These are phyloP conservation scores for Wickerhamiella azyma DNA, from an alignment of 805 yeast genomes.

Conservation along the genomic window DNA sequence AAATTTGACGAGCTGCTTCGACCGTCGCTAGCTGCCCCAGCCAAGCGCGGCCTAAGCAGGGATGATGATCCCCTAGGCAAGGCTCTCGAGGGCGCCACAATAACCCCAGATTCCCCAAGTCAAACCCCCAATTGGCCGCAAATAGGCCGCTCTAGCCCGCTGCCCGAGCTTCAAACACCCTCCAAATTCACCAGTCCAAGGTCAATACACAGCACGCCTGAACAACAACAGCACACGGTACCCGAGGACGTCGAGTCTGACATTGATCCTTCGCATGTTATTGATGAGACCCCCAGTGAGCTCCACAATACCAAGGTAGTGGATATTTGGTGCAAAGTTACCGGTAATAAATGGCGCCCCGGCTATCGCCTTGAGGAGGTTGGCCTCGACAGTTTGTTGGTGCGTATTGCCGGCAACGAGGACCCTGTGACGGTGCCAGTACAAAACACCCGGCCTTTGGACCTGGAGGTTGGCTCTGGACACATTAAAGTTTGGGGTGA, in stretches of 20 bases:
- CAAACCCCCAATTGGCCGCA: too few relatives aligned
- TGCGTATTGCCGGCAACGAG: conserved; percentile 1
- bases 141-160: too few relatives aligned
- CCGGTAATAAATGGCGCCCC: neutral
- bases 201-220: neutral
- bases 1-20: neutral
- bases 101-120: too few relatives aligned
- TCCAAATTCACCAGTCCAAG: neutral
- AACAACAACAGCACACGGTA: neutral
- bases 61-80: too few relatives aligned
- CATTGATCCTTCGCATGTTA: neutral
- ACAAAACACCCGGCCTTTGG: neutral
- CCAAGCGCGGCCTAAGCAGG: too few relatives aligned
- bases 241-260: too few relatives aligned
- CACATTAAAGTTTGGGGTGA: neutral
- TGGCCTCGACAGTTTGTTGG: neutral
- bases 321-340: neutral
- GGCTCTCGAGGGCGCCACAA: too few relatives aligned
- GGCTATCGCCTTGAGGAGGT: neutral
- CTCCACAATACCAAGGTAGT: neutral
- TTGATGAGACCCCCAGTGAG: conserved; percentile 5
- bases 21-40: neutral
- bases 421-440: neutral
- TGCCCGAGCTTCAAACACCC: too few relatives aligned
- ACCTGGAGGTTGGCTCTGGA: neutral